phyloP scores from a whole-genome alignment of 2,329 filamentous ascomycete genomes.

The Lanzia echinophila region DNA sequence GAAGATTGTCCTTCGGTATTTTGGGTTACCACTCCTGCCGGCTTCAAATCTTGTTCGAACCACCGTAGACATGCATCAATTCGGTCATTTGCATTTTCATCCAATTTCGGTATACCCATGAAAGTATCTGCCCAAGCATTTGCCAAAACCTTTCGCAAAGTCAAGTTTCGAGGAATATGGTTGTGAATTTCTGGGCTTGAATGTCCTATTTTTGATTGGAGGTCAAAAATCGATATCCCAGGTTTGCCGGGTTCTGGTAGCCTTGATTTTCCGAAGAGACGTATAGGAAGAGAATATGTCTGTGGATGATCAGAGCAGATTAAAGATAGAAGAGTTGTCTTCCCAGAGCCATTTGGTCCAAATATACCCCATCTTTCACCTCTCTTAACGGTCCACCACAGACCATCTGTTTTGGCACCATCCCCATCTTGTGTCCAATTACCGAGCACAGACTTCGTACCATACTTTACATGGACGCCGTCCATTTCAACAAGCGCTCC shows the following conservation, averaged over 20 bases:
- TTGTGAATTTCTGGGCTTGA: slow-evolving; percentile 91
- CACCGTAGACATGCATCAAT: slow-evolving; percentile 66
- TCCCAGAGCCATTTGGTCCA: slow-evolving; percentile 89
- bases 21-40: slow-evolving; percentile 22
- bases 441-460: slow-evolving; percentile 68
- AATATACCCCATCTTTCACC: slow-evolving; percentile 91
- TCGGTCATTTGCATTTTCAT: slow-evolving; percentile 46
- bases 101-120: slow-evolving; percentile 59
- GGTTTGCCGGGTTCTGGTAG: slow-evolving; percentile 61
- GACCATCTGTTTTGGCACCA: slow-evolving; percentile 45
- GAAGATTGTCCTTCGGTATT: slow-evolving; percentile 29
- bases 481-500: slow-evolving; percentile 81
- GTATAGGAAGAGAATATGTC: slow-evolving; percentile 81
- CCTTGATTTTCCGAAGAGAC: slow-evolving; percentile 74
- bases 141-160: slow-evolving; percentile 67
- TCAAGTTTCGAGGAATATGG: slow-evolving; percentile 76
- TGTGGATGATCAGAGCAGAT: slow-evolving; percentile 96
- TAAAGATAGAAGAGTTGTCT: slow-evolving; percentile 87
- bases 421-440: slow-evolving; percentile 62
- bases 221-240: slow-evolving; percentile 85
- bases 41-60: slow-evolving; percentile 72
- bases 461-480: slow-evolving; percentile 76
- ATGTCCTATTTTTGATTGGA: slow-evolving; percentile 85
- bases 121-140: slow-evolving; percentile 91
- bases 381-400: slow-evolving; percentile 75